phyloP scores from a whole-genome alignment of 2,329 filamentous ascomycete species.

The Penicillium hordei region DNA sequence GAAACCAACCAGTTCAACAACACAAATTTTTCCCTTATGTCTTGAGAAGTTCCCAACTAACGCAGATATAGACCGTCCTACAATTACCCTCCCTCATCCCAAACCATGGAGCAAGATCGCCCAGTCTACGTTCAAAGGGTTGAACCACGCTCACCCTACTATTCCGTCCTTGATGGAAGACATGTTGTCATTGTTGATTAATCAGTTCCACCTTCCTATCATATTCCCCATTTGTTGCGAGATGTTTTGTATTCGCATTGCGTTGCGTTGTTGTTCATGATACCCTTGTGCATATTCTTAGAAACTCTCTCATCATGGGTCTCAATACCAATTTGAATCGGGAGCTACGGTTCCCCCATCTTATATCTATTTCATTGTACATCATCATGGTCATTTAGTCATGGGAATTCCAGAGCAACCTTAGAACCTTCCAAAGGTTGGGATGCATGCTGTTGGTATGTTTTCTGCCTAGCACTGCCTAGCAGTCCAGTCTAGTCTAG shows the following conservation, averaged over 20 bases:
- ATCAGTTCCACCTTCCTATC: background rate
- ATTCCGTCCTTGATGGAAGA: conserved; percentile 24
- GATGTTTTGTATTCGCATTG: conserved; percentile 5
- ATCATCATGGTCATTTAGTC: background rate
- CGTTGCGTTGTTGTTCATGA: conserved; percentile 20
- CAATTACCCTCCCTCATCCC: conserved; percentile 20
- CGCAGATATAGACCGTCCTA: conserved; percentile 10
- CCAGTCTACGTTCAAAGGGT: conserved; percentile 27
- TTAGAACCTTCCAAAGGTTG: background rate
- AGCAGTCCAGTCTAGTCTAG: background rate
- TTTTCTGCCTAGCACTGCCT: background rate
- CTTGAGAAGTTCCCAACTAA: conserved; percentile 2
- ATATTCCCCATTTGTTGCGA: conserved; percentile 1
- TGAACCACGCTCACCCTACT: conserved; percentile 20
- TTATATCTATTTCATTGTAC: background rate
- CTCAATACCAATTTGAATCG: conserved; percentile 1
- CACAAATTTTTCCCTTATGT: background rate
- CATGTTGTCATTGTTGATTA: conserved; percentile 33
- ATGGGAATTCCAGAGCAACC: background rate
- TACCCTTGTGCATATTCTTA: conserved; percentile 26
- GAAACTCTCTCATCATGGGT: conserved; percentile 8
- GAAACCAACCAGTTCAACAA: conserved; percentile 3
- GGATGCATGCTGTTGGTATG: conserved; percentile 1
- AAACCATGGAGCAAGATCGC: conserved; percentile 23
- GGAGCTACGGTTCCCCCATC: background rate